Base-by-base conservation (phyloP, 2,329 filamentous ascomycete genomes). In the Cytospora schulzeri region DNA sequence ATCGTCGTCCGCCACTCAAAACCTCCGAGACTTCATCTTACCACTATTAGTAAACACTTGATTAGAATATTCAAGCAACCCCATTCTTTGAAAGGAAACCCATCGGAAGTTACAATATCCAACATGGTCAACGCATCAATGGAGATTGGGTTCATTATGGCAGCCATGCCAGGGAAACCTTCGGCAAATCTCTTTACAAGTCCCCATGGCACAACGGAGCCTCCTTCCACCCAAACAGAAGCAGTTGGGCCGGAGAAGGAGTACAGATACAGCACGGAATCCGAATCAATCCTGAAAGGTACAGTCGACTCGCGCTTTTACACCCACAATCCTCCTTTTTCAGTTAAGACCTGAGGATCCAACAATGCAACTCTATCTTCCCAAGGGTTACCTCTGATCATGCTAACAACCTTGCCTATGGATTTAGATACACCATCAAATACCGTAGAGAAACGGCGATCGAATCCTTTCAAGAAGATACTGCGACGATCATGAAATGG, bases 111-210 rank as follows among this genome's bases (percentile, higher is more conserved):
- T 17, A 41, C 52, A 33, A 3, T 11, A 35, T 50, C 26, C 19
- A 38, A 50, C 45, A 66, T 64, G 61, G 38, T 29, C 17, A 57
- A 24, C 31, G 28, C 50, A 12, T 33, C 41, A 11, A 38, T 62
- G 38, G 64, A 66, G 7, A 58, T 66, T 7, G 64, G 61, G 17
- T 60, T 59, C 15, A 60, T 66, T 28, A 66, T 66, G 64, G 61
- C 61, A n/a, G 64, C 64, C 26, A 66, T 66, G 64, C 55, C 60
- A 26, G 61, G 28, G n/a, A 50, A 31, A 15, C 35, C 45, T 57
- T 51, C 28, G 26, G 19, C 28, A 53, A 64, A 41, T 52, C 24
- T 22, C 29, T 64, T 51, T 15, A 29, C 48, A 2, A 26, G 29
- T 6, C 51, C 50, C 35, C 48, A 22, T 3, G 17, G 35, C 29